These are phyloP conservation scores for Boehmeria nivea DNA, from an alignment of 306 rosid species.

Conservation along the genomic window DNA sequence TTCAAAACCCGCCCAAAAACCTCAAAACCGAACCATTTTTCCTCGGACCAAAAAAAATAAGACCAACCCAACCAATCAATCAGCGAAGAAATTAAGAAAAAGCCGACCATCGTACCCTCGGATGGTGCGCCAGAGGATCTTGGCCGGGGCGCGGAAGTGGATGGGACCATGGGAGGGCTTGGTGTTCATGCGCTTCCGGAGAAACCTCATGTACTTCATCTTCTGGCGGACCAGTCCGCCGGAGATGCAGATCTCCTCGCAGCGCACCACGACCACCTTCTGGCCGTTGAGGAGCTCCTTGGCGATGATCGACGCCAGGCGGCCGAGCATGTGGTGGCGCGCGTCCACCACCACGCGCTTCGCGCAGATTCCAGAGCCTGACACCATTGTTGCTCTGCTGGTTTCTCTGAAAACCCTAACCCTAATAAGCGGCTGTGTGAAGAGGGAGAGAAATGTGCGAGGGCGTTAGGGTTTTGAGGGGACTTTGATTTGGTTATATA, in stretches of 20 bases:
- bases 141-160: slow-evolving; percentile 66
- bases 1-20: no score
- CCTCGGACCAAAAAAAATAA: no score
- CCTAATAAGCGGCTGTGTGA: slow-evolving; percentile 16
- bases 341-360: slow-evolving; percentile 76
- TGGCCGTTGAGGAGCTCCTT: slow-evolving; percentile 72
- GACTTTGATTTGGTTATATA: not conserved
- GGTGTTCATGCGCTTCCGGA: slow-evolving; percentile 77
- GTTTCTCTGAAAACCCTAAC: not conserved
- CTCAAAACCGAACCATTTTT: no score
- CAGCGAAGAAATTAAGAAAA: not conserved
- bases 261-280: slow-evolving; percentile 56
- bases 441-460: not conserved
- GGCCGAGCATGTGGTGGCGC: slow-evolving; percentile 74
- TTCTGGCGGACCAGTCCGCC: slow-evolving; percentile 69
- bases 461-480: not conserved
- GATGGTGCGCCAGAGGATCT: slow-evolving; percentile 79
- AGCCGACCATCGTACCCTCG: slow-evolving; percentile 47
- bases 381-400: slow-evolving; percentile 39
- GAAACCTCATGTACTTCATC: slow-evolving; percentile 74
- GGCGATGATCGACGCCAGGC: slow-evolving; percentile 55
- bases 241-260: slow-evolving; percentile 69
- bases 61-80: no score
- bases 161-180: slow-evolving; percentile 80
- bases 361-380: slow-evolving; percentile 63